Base-by-base conservation (phyloP, 179 eudicot genomes). In the Beta macrorhiza region DNA sequence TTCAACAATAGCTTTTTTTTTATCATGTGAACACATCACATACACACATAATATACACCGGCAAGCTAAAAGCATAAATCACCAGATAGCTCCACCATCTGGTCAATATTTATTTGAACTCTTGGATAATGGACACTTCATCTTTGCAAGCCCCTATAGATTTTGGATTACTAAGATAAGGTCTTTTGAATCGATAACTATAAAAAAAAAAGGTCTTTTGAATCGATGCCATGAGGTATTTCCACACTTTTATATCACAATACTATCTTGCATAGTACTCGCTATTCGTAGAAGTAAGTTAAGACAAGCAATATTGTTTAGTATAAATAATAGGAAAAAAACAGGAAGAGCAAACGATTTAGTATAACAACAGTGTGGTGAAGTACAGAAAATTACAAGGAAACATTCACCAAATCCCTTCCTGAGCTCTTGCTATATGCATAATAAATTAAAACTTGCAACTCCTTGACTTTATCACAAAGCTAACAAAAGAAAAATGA, bases 381-480 rank as follows among this genome's bases (percentile, higher is more conserved):
- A 65, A 19, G 74, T 57, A 73, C n/a, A 52, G 74, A 71, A 61
- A 67, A 77, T 76, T 90, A 90, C 96, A 74, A 85, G 82, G 91
- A 85, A 56, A 62, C 61, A 72, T 91, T 83, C 70, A 78, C 53
- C 52, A 64, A 61, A 62, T 87, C 91, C 69, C 59, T 86, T 68
- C 86, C 88, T 75, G 83, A 76, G 69, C 79, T 83, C 86, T 85
- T 90, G 84, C 56, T 82, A 49, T 87, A 91, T 71, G 78, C 90
- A 59, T 61, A 52, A 79, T 80, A 84, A 82, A 86, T 32, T 86
- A 86, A 70, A 82, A 29, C 86, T 85, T 83, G 85, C 85, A 94
- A 84, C 87, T 94, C 96, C 87, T 81, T 90, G 78, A 94, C 93
- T 89, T 93, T 90, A 67, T 83, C 84, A 25, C 86, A 84, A 80